Conservation (phyloP, 2,329 filamentous ascomycete genomes). For the Trichothecium sympodiale region DNA sequence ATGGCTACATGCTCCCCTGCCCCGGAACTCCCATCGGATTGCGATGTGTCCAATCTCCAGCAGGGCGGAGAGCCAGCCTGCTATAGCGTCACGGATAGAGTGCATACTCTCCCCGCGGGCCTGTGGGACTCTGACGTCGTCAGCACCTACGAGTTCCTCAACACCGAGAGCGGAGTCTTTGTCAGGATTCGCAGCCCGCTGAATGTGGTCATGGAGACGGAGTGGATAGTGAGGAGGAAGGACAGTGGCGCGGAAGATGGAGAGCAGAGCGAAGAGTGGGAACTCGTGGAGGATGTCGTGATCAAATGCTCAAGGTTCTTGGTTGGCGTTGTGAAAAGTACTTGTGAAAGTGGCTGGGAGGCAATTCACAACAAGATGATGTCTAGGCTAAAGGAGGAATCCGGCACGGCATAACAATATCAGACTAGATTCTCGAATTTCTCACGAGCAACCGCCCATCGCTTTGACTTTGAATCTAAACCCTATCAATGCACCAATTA, state of each 20-base stretch:
- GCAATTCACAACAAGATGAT: constrained; percentile 39
- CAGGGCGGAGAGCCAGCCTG: constrained; percentile 10
- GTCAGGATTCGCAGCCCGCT: constrained; percentile 39
- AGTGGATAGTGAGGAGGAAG: constrained; percentile 30
- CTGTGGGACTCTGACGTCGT: constrained; percentile 44
- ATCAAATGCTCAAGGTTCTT: constrained; percentile 40
- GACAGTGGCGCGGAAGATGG: constrained; percentile 3
- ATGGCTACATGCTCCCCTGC: constrained; percentile 18
- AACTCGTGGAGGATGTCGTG: constrained; percentile 37
- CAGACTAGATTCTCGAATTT: too few species aligned
- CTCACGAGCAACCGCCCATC: too few species aligned
- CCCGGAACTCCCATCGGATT: constrained; percentile 17
- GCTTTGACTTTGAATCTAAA: too few species aligned
- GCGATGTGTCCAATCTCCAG: constrained; percentile 7
- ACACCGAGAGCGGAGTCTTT: constrained; percentile 37
- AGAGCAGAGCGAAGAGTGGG: constrained; percentile 16
- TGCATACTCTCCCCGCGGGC: constrained; percentile 41
- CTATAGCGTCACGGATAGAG: constrained; percentile 37
- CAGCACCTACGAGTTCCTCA: constrained; percentile 42
- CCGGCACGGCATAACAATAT: too few species aligned
- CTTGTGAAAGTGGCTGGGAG: constrained; percentile 39
- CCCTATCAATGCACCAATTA: too few species aligned
- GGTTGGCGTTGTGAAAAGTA: constrained; percentile 34
- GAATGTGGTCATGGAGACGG: constrained; percentile 40
- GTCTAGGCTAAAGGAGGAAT: constrained; percentile 19